Conservation (phyloP, 768 basidiomycete species). For the Naganishia randhawae region DNA sequence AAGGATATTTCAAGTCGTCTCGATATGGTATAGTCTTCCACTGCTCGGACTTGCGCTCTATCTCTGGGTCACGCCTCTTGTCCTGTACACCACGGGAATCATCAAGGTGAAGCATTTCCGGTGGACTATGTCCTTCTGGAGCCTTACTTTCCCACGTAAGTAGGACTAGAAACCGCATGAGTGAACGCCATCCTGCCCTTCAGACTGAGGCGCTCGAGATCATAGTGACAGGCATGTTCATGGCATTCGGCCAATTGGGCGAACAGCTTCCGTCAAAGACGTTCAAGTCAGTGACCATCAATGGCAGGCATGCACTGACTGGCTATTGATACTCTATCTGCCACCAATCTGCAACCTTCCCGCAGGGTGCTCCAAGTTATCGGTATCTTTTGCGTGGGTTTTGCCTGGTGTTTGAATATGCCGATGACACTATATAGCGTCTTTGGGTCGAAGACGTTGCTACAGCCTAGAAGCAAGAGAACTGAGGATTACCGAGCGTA, state of each 20-base stretch:
- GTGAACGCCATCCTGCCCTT: too few species aligned
- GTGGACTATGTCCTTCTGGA: conserved; percentile 5
- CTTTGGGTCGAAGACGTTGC: neutral
- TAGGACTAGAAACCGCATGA: too few species aligned
- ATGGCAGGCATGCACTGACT: neutral
- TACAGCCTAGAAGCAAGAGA: neutral
- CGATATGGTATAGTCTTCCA: conserved; percentile 18
- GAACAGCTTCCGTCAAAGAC: conserved; percentile 11
- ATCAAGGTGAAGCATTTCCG: neutral
- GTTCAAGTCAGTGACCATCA: neutral
- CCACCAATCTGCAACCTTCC: neutral
- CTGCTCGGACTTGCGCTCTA: conserved; percentile 20
- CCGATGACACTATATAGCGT: conserved; percentile 14
- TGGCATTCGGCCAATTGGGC: conserved; percentile 16
- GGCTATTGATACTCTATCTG: neutral
- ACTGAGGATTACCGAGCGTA: neutral
- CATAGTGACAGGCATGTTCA: conserved; percentile 16
- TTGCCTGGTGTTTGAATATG: conserved; percentile 4
- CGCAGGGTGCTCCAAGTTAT: conserved; percentile 11
- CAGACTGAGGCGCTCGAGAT: neutral
- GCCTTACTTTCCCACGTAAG: conserved; percentile 5
- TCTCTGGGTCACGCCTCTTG: neutral
- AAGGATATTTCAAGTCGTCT: conserved; percentile 6
- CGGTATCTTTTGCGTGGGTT: neutral
- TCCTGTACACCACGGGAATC: neutral